Percentiles rank a stretch among this genome's conserved stretches.
Evolutionary conservation across 2,329 filamentous ascomycete species (phyloP).

Genomic region (Trichoderma sp.): DNA sequence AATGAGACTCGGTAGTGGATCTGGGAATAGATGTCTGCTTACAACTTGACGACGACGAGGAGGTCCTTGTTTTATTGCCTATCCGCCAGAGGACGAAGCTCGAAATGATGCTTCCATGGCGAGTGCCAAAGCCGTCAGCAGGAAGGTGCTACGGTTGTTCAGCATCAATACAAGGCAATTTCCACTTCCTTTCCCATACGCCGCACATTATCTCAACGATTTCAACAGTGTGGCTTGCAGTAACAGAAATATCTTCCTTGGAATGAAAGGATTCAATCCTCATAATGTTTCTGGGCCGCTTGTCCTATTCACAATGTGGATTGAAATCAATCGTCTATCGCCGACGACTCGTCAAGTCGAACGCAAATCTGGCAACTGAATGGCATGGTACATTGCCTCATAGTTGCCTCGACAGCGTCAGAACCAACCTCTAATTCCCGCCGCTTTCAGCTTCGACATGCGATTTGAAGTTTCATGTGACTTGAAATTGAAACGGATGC

Average conservation of each 20-base stretch:
- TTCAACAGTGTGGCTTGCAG: background rate
- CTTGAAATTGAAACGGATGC: slow-evolving; percentile 43
- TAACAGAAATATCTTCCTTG: background rate
- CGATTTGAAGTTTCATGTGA: slow-evolving; percentile 31
- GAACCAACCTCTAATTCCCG: slow-evolving; percentile 36
- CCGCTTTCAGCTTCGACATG: slow-evolving; percentile 65
- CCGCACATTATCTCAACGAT: background rate
- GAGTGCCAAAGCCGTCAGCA: background rate
- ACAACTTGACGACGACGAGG: slow-evolving; percentile 64
- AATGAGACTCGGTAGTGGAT: background rate
- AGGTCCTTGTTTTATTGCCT: slow-evolving; percentile 47
- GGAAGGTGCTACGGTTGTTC: background rate
- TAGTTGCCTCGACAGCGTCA: background rate
- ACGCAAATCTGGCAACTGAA: background rate
- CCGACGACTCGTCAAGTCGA: background rate
- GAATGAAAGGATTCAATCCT: background rate
- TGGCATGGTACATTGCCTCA: background rate
- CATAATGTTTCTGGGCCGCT: too few relatives aligned
- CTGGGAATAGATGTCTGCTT: slow-evolving; percentile 26
- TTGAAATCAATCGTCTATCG: too few relatives aligned
- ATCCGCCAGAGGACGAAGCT: slow-evolving; percentile 59
- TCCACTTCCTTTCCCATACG: background rate
- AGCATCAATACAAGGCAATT: background rate
- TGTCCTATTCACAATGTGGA: too few relatives aligned
- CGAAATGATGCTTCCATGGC: slow-evolving; percentile 52